These are phyloP conservation scores for Cryptomeria japonica DNA, from an alignment of 75 land plant species.

Conservation along the genomic window DNA sequence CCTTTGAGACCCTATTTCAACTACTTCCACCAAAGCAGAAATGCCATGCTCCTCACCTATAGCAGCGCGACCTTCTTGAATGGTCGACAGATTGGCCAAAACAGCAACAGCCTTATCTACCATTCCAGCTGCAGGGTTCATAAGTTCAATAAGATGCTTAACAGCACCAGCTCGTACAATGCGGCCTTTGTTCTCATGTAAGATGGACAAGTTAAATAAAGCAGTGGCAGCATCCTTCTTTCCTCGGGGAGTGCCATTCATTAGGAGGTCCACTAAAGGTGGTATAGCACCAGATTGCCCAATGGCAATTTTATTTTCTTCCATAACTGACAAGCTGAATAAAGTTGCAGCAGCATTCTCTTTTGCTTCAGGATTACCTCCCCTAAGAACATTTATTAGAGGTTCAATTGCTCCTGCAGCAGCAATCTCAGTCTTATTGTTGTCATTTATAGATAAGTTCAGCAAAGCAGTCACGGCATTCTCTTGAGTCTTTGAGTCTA, in stretches of 20 bases:
- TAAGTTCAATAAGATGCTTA: conserved; percentile 74
- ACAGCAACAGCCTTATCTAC: conserved; percentile 97
- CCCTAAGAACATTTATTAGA: conserved; percentile 78
- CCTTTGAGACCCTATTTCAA: conserved; percentile 87
- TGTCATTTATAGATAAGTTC: conserved; percentile 89
- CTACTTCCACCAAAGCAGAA: conserved; percentile 86
- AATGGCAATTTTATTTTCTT: conserved; percentile 81
- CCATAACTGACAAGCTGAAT: conserved; percentile 87
- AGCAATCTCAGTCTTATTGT: conserved; percentile 82
- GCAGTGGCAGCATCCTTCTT: conserved; percentile 98
- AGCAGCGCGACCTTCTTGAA: conserved; percentile 68
- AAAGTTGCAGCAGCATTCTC: conserved; percentile 96
- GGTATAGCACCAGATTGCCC: conserved; percentile 88
- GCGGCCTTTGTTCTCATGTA: conserved; percentile 80
- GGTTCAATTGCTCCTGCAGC: conserved; percentile 88
- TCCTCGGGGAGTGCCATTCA: conserved; percentile 87
- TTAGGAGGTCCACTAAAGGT: conserved; percentile 86
- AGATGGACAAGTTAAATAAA: conserved; percentile 83
- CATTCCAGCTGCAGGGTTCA: conserved; percentile 95
- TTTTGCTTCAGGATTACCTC: conserved; percentile 81
- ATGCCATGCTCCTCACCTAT: conserved; percentile 84
- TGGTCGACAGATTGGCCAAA: conserved; percentile 82
- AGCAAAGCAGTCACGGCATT: conserved; percentile 91
- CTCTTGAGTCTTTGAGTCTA: conserved; percentile 68
- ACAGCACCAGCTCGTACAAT: conserved; percentile 94